Conservation (phyloP, 129 eudicot species). For the Flaveria brownii region DNA sequence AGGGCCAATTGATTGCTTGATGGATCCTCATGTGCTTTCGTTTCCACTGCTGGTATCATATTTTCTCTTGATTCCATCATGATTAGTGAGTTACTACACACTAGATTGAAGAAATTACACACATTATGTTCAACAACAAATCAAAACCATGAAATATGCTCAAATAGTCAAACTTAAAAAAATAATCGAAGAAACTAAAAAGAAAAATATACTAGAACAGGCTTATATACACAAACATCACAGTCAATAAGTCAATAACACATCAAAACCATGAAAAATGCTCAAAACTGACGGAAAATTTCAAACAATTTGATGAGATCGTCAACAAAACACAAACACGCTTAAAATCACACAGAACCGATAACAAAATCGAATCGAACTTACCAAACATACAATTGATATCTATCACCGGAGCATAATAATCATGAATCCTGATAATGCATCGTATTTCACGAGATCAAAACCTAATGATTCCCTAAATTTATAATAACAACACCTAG, state of each 20-base stretch:
- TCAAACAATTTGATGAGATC: not conserved
- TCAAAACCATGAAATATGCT: no score
- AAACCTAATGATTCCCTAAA: not conserved
- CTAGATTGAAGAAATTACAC: not conserved
- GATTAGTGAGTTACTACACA: constrained; percentile 19
- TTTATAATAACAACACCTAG: not conserved
- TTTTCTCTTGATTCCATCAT: constrained; percentile 60
- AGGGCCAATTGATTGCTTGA: constrained; percentile 56
- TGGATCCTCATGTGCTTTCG: constrained; percentile 46
- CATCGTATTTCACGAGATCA: not conserved
- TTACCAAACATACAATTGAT: no score
- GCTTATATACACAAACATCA: not conserved
- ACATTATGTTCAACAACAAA: no score
- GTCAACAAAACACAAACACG: not conserved
- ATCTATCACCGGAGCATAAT: no score
- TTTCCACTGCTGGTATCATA: constrained; percentile 42
- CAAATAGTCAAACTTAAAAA: no score
- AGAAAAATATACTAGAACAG: no score
- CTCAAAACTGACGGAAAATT: not conserved
- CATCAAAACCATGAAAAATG: constrained; percentile 6
- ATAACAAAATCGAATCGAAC: no score
- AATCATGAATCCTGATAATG: not conserved
- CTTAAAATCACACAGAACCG: no score
- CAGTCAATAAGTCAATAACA: not conserved
- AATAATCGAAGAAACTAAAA: no score